phyloP scores from a whole-genome alignment of 805 yeast species.

The Saccharomycopsis oosterbeekiorum region DNA sequence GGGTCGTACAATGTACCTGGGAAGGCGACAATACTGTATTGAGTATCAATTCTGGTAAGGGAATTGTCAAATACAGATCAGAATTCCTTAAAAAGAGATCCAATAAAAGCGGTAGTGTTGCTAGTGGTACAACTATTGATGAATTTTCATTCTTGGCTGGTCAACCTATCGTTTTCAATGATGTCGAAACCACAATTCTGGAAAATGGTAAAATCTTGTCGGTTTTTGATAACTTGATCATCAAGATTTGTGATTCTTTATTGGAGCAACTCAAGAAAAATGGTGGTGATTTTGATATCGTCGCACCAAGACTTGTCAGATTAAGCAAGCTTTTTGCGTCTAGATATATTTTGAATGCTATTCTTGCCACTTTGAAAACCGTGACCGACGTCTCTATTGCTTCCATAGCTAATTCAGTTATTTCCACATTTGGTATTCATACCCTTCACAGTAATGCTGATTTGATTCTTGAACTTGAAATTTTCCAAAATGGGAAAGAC shows the following conservation, averaged over 20 bases:
- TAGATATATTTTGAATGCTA: background rate
- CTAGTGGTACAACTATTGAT: background rate
- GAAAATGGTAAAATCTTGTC: background rate
- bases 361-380: background rate
- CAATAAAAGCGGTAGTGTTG: background rate
- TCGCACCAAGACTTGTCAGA: background rate
- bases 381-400: background rate
- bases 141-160: background rate
- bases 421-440: background rate
- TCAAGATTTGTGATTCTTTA: background rate
- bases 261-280: background rate
- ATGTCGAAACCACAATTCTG: background rate
- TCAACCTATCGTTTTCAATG: background rate
- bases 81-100: slow-evolving; percentile 29
- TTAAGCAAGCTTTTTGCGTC: background rate
- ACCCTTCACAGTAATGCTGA: background rate
- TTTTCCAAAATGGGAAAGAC: slow-evolving; percentile 27
- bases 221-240: background rate
- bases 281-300: background rate
- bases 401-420: background rate
- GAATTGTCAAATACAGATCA: slow-evolving; percentile 37
- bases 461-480: background rate
- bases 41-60: slow-evolving; percentile 76
- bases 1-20: slow-evolving; percentile 99
- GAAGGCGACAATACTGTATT: slow-evolving; percentile 92